These are phyloP conservation scores for Calonectria pseudoreteaudii DNA, from an alignment of 2,329 filamentous ascomycete genomes.

Conservation along the genomic window DNA sequence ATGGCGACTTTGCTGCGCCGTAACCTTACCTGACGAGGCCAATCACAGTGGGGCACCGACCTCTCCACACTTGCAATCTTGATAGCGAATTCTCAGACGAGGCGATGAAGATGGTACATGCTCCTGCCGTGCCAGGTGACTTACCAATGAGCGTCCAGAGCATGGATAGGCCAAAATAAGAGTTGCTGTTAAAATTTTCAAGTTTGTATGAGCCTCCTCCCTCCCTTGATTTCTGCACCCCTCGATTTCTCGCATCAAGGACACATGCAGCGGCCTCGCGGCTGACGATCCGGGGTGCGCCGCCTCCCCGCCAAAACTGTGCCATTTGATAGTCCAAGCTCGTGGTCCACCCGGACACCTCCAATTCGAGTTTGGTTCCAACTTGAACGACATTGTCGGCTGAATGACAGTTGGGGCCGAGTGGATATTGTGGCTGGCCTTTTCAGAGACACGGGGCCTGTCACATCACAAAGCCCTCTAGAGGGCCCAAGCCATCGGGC, in stretches of 20 bases:
- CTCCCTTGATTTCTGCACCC: conserved; percentile 26
- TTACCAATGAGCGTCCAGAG: background rate
- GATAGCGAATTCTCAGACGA: conserved; percentile 30
- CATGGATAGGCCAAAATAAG: background rate
- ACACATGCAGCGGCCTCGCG: conserved; percentile 37
- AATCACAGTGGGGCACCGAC: conserved; percentile 31
- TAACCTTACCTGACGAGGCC: conserved; percentile 35
- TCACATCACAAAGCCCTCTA: conserved; percentile 20
- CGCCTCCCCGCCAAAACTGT: conserved; percentile 28
- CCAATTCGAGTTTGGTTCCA: conserved; percentile 31
- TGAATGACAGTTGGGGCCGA: conserved; percentile 39
- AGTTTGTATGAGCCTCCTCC: conserved; percentile 1
- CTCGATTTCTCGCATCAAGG: conserved; percentile 37
- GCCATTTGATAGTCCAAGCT: conserved; percentile 28
- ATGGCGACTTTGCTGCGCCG: conserved; percentile 28
- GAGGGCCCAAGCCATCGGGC: background rate
- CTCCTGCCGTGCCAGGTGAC: conserved; percentile 28
- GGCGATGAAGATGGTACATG: conserved; percentile 18
- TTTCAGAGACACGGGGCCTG: conserved; percentile 29
- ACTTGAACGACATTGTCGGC: conserved; percentile 32
- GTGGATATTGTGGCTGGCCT: conserved; percentile 32
- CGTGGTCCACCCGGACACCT: conserved; percentile 27
- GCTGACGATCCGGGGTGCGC: conserved; percentile 41
- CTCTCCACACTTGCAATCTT: conserved; percentile 41
- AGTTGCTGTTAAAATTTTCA: background rate